phyloP scores from a whole-genome alignment of 2,329 filamentous ascomycete species.

The Sphaerulina populicola region DNA sequence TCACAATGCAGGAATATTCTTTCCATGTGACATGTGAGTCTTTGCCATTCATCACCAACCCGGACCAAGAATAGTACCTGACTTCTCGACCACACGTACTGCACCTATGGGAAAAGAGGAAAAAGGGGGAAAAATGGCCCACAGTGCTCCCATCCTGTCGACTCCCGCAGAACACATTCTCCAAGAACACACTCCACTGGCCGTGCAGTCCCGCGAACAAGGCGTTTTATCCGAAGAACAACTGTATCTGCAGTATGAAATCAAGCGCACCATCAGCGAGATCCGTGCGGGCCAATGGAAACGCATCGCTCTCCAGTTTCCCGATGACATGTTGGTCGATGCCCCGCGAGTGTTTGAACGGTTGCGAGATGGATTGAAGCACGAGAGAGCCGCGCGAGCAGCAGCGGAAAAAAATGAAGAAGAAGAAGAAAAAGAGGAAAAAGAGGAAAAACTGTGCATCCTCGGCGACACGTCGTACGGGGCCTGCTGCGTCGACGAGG shows the following conservation, averaged over 20 bases:
- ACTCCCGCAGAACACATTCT: constrained; percentile 56
- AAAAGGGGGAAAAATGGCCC: neutral
- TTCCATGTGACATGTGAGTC: no score
- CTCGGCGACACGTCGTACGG: constrained; percentile 95
- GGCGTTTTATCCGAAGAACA: constrained; percentile 54
- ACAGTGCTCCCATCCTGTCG: constrained; percentile 50
- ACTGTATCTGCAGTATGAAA: constrained; percentile 71
- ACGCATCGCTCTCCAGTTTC: constrained; percentile 86
- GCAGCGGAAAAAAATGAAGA: no score
- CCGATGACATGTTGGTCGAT: constrained; percentile 83
- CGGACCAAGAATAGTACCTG: no score
- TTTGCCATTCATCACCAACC: no score
- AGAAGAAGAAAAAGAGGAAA: constrained; percentile 17
- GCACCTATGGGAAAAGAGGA: no score
- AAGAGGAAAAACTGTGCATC: constrained; percentile 59
- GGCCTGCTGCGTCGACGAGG: constrained; percentile 92
- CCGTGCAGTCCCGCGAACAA: constrained; percentile 26
- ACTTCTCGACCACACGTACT: no score
- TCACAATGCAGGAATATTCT: no score
- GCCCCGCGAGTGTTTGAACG: constrained; percentile 68
- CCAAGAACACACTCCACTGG: constrained; percentile 44
- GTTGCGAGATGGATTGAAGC: constrained; percentile 46
- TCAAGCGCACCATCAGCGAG: constrained; percentile 67
- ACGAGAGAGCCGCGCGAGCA: neutral
- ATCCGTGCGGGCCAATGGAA: constrained; percentile 64